These are phyloP conservation scores for Cryptococcus floricola DNA, from an alignment of 1,284 basidiomycete genomes.

Conservation along the genomic window DNA sequence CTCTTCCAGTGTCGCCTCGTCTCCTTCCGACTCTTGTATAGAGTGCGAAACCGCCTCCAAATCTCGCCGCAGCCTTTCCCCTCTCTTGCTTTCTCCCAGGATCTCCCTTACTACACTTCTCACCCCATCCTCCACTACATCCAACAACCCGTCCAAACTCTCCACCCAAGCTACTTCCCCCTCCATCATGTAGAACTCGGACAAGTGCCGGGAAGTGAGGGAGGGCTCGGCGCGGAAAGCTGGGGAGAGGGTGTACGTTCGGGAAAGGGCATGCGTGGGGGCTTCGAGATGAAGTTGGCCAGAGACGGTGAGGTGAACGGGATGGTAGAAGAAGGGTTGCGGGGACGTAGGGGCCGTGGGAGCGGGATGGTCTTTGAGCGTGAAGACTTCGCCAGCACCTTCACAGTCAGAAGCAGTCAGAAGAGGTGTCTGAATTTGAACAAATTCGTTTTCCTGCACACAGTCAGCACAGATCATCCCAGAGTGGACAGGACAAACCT, in stretches of 20 bases:
- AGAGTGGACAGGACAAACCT: slow-evolving; percentile 53
- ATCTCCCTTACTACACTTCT: slow-evolving; percentile 21
- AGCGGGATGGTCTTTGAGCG: slow-evolving; percentile 49
- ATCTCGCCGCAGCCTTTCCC: slow-evolving; percentile 26
- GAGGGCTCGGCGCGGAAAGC: slow-evolving; percentile 90
- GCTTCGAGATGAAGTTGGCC: slow-evolving; percentile 95
- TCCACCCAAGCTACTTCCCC: slow-evolving; percentile 74
- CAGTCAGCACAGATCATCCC: slow-evolving; percentile 1
- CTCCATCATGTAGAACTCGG: slow-evolving; percentile 99
- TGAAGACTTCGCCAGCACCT: slow-evolving; percentile 94
- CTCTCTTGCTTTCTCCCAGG: slow-evolving; percentile 14
- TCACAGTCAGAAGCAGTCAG: slow-evolving; percentile 91
- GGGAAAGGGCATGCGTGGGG: slow-evolving; percentile 67
- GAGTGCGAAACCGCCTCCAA: slow-evolving; percentile 17
- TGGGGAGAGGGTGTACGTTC: slow-evolving; percentile 87
- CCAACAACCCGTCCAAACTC: slow-evolving; percentile 58
- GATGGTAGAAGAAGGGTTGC: slow-evolving; percentile 37
- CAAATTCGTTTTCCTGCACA: slow-evolving; percentile 67
- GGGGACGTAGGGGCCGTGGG: slow-evolving; percentile 3
- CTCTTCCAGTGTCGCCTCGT: neutral
- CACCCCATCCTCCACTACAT: slow-evolving; percentile 63
- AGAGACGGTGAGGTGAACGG: slow-evolving; percentile 88
- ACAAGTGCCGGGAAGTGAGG: slow-evolving; percentile 83
- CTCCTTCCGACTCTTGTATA: slow-evolving; percentile 1
- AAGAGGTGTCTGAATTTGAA: slow-evolving; percentile 76